Base-by-base conservation (phyloP, 208 protist species). In the Acanthamoeba castellanii region DNA sequence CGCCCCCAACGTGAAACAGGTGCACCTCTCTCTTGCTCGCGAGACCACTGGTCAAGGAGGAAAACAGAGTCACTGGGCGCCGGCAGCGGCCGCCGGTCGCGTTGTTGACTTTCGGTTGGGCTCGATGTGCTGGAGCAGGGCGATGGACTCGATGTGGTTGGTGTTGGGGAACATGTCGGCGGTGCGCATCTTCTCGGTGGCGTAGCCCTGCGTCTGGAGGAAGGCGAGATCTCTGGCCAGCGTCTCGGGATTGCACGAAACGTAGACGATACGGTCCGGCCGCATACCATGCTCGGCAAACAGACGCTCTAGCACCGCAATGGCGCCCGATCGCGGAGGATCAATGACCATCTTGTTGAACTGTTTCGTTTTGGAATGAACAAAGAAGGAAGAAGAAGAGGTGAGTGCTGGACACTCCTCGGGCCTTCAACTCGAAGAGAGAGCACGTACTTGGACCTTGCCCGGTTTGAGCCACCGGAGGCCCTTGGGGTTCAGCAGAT, bases 121-220 rank as follows among this genome's bases (percentile, higher is more conserved):
- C 64, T 66, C n/a, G 59, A 20, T 66, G 59, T 72, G 84, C 59
- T 90, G 22, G 18, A 90, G 50, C 4, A 70, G 84, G n/a, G 22
- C 59, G 84, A 90, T 57, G 59, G 55, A 68, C 22, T 90, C 84
- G 50, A 47, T 90, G 84, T 90, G 84, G 59, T 22, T 90, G n/a
- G 84, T 90, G 84, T 90, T 90, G 52, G 84, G 84, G 59, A 90
- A 90, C 84, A 90, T 90, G 50, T 90, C 84, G 34, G 50, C 84
- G 16, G 84, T 90, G n/a, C 45, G 59, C 50, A 90, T 22, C 52
- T 68, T 90, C 47, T 59, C 22, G 6, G 42, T 25, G 50, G 50
- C 7, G 59, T 90, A 90, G 55, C 52, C 52, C 50, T 90, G 50
- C 7, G 55, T 66, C 55, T 68, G 8, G 13, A 90, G 59, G 50